Evolutionary conservation across 148 eudicot species (phyloP), one percentile per base, ranked within the genome.

Genomic region (Rhododendron molle): DNA sequence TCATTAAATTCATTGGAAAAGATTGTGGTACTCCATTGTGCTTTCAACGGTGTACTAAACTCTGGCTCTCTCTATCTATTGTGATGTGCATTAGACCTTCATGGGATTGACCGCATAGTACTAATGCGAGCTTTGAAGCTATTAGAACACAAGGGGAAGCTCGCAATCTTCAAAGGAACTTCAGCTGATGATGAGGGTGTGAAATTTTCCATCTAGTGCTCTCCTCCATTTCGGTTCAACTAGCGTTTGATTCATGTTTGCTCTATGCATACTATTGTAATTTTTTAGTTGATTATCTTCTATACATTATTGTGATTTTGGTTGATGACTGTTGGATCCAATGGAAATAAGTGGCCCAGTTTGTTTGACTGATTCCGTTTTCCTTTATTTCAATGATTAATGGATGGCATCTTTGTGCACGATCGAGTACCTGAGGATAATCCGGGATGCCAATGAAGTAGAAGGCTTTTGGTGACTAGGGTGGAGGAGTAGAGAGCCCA

Each of bases 121-220:
- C 89, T 97, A 38, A 89, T 95, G 94, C 95, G 95, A 80, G 95
- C 98, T 77, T 88, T 97, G 72, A 97, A 97, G 76, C 93, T 93
- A 60, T 88, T 94, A 20, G 99, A 97, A 88, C 90, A 93, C 87
- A 97, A 95, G 90, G 99, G 99, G 44, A 97, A 97, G 85, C 96
- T 95, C 67, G 93, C 96, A 2, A 92, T 97, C 83, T 97, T 95
- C 85, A 95, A 95, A 90, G 99, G 98, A 84, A 90, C 95, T 86
- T 91, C 98, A 2, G 89, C 98, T 46, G 98, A 97, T 49, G 96
- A 97, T 81, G 98, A 94, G 89, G 98, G 99, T 67, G 94, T 94
- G 3, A 97, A 97, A 78, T 97, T 97, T 87, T 95, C 98, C 1
- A 83, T 94, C 12, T 94, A 93, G 90, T 28, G 72, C 69, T 40